Conservation (phyloP, 164 flowering plant genomes). For the Hamamelis virginiana region DNA sequence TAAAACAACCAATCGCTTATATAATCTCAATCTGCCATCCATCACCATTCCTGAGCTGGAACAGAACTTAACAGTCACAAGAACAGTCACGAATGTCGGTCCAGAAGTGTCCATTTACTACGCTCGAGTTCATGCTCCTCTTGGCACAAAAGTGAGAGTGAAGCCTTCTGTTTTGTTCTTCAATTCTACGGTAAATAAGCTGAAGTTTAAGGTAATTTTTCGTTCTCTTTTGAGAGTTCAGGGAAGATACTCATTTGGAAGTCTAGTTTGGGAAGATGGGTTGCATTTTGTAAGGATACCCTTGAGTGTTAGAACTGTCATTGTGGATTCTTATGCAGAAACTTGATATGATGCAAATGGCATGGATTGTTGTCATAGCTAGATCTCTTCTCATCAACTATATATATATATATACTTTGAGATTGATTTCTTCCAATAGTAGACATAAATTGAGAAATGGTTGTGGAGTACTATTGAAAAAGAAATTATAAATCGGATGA, state of each 20-base stretch:
- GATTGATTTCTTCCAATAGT: too few species aligned
- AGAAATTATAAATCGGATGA: too few species aligned
- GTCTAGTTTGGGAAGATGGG: constrained; percentile 50
- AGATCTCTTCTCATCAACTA: not conserved
- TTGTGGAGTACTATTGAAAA: too few species aligned
- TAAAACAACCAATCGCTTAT: constrained; percentile 12
- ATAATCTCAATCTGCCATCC: constrained; percentile 52
- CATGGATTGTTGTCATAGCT: not conserved
- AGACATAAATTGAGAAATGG: too few species aligned
- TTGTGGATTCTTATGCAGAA: constrained; percentile 25
- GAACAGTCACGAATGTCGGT: constrained; percentile 65
- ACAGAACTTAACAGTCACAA: constrained; percentile 29
- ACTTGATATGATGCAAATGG: constrained; percentile 13
- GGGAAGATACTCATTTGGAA: constrained; percentile 56
- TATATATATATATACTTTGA: too few species aligned
- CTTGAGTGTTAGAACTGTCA: constrained; percentile 37
- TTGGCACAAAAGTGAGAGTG: constrained; percentile 41
- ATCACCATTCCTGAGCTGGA: constrained; percentile 47
- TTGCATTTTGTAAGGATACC: constrained; percentile 50
- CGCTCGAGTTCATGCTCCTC: constrained; percentile 44
- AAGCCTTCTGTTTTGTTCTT: constrained; percentile 44
- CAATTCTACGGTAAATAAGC: constrained; percentile 36
- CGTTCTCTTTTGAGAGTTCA: constrained; percentile 26
- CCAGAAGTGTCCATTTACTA: constrained; percentile 36
- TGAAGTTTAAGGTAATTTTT: constrained; percentile 37